Conservation (phyloP, 148 eudicot genomes). For the Hydrangea macrophylla region DNA sequence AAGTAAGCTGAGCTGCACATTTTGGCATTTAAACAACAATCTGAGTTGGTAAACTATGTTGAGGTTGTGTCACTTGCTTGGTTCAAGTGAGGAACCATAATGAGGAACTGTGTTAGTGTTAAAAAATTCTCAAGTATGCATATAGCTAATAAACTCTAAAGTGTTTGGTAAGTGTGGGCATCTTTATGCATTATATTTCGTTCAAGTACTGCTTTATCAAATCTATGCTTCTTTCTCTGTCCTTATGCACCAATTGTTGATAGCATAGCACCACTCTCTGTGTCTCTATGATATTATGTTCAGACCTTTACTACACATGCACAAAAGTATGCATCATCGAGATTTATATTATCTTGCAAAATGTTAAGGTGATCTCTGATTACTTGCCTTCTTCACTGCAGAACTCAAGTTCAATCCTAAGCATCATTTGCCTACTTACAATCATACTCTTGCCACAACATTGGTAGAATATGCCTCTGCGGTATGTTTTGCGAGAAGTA, state of each 20-base stretch:
- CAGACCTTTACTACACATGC: neutral
- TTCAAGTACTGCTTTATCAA: neutral
- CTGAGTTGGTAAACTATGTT: too few species aligned
- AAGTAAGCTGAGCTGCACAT: neutral
- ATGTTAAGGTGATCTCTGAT: neutral
- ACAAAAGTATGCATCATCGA: neutral
- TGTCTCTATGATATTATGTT: neutral
- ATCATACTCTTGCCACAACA: constrained; percentile 67
- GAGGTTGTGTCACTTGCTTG: neutral
- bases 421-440: constrained; percentile 37
- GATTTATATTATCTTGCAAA: neutral
- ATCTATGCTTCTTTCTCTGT: neutral
- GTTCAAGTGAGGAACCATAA: neutral
- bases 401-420: constrained; percentile 21
- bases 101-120: neutral
- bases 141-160: neutral
- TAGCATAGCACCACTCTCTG: neutral
- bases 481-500: constrained; percentile 41
- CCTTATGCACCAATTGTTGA: too few species aligned
- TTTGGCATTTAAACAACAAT: neutral
- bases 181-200: neutral
- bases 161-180: neutral
- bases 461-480: constrained; percentile 90
- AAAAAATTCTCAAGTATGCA: neutral
- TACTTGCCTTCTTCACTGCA: neutral